These are phyloP conservation scores for Falciphora oryzae DNA, from an alignment of 2,329 filamentous ascomycete genomes.

Conservation along the genomic window DNA sequence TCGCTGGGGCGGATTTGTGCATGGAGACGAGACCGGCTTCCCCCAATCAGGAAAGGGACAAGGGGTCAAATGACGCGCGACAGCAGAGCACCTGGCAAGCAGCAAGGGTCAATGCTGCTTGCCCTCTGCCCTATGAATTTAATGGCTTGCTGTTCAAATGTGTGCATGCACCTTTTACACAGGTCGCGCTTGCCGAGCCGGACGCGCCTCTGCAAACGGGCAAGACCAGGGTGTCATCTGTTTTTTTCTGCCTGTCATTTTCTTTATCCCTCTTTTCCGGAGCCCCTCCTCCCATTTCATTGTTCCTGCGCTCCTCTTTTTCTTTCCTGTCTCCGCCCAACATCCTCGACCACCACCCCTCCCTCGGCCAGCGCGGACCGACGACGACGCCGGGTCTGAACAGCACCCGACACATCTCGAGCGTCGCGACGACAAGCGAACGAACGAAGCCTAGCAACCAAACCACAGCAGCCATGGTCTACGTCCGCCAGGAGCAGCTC, in stretches of 20 bases:
- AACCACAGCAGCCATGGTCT: slow-evolving; percentile 60
- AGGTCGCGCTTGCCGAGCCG: too few relatives aligned
- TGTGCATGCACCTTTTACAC: too few relatives aligned
- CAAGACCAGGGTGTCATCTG: not conserved
- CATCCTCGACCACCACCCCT: not conserved
- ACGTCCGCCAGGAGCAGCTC: slow-evolving; percentile 88
- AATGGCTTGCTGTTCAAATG: too few relatives aligned
- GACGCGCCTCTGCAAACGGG: too few relatives aligned
- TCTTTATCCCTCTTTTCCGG: not conserved
- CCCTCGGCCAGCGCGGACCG: not conserved
- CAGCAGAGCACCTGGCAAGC: too few relatives aligned
- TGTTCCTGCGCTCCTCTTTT: not conserved
- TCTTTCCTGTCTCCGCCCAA: not conserved
- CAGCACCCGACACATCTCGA: not conserved
- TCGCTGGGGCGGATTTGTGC: too few relatives aligned
- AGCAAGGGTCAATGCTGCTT: not conserved
- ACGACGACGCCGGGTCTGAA: not conserved
- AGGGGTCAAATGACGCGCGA: slow-evolving; percentile 1
- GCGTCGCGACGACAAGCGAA: not conserved
- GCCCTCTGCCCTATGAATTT: too few relatives aligned
- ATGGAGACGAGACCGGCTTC: too few relatives aligned
- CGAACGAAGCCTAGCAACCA: slow-evolving; percentile 18
- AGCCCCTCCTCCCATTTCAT: not conserved
- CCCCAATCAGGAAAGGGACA: too few relatives aligned
- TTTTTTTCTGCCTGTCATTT: not conserved